Percentiles rank a stretch among this genome's conserved stretches.
phyloP scores from a whole-genome alignment of 371 early-diverging fungal genomes.

The Mortierella sp. region DNA sequence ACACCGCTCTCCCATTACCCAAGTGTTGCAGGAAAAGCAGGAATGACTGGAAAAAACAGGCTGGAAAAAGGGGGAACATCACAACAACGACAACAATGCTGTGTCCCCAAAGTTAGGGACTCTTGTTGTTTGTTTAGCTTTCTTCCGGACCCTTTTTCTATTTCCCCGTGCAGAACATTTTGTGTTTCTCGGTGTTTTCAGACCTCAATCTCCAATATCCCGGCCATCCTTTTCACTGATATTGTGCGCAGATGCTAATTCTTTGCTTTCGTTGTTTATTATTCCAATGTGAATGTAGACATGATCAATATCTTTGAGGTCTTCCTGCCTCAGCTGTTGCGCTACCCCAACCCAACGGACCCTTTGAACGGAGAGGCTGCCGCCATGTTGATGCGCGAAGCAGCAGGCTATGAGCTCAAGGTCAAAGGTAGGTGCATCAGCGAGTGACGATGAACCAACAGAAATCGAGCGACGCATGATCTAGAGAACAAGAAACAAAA shows the following conservation, averaged over 20 bases:
- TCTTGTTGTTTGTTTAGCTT: conserved; percentile 1
- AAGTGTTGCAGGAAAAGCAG: background rate
- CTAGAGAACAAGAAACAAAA: background rate
- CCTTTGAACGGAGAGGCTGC: conserved; percentile 99
- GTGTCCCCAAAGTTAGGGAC: conserved; percentile 1
- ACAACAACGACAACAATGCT: background rate
- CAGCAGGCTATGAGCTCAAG: conserved; percentile 91
- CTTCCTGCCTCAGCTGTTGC: conserved; percentile 97
- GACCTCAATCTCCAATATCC: background rate
- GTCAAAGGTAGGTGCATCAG: conserved; percentile 81
- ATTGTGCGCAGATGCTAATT: background rate
- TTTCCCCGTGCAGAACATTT: background rate
- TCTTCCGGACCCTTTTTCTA: background rate
- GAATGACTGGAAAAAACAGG: background rate
- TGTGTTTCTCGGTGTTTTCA: background rate
- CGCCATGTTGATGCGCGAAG: conserved; percentile 95
- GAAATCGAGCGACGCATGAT: background rate
- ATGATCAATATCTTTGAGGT: conserved; percentile 99
- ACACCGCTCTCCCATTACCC: background rate
- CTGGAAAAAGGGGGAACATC: background rate
- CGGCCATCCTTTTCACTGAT: background rate
- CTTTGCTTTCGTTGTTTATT: background rate
- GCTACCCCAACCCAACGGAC: conserved; percentile 99
- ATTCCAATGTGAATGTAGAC: conserved; percentile 67
- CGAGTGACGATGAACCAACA: background rate